These are phyloP conservation scores for Trichoderma arundinaceum DNA, from an alignment of 2,329 filamentous ascomycete genomes.

Conservation along the genomic window DNA sequence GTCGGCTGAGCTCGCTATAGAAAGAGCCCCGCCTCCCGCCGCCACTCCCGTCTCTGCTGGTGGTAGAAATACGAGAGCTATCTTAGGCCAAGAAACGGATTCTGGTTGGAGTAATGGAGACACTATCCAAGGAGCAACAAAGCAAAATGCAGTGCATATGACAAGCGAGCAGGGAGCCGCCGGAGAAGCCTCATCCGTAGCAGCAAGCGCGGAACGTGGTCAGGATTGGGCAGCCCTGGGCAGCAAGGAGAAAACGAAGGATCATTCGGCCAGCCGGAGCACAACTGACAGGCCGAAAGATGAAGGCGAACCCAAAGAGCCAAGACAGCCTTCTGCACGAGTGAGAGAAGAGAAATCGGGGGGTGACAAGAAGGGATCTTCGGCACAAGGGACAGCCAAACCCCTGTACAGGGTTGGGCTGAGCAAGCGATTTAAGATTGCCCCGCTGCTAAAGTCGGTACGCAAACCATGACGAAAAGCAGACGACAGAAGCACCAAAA, in stretches of 20 bases:
- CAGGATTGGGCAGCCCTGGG: conserved; percentile 3
- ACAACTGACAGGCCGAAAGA: conserved; percentile 11
- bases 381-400: conserved; percentile 41
- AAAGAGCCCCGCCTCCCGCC: conserved; percentile 35
- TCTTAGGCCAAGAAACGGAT: conserved; percentile 1
- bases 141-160: neutral
- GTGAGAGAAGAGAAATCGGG: conserved; percentile 25
- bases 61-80: conserved; percentile 11
- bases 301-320: conserved; percentile 8
- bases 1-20: conserved; percentile 1
- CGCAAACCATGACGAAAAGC: conserved; percentile 45
- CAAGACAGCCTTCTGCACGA: conserved; percentile 17
- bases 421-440: conserved; percentile 57
- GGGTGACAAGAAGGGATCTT: conserved; percentile 29
- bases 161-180: neutral
- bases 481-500: neutral
- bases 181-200: neutral
- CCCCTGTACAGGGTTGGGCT: conserved; percentile 57
- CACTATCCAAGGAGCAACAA: neutral
- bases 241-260: neutral
- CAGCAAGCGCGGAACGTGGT: neutral
- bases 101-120: neutral
- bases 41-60: neutral
- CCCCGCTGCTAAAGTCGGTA: conserved; percentile 57
- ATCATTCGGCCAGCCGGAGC: neutral